These are phyloP conservation scores for Neckera pumila DNA, from an alignment of 225 moss, liverwort and hornwort species.

Conservation along the genomic window DNA sequence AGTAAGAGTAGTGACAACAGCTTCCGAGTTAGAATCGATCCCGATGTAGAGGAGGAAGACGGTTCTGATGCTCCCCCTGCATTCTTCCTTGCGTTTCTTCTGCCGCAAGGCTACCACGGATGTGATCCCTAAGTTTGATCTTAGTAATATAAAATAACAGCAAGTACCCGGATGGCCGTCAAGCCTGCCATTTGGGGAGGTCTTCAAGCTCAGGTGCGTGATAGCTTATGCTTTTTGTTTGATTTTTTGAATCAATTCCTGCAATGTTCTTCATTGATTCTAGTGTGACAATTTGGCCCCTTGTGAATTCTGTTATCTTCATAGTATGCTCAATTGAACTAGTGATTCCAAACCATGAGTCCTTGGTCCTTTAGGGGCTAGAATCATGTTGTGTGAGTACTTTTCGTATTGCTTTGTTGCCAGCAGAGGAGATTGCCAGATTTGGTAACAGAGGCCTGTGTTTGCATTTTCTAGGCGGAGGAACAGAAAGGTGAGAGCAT, in stretches of 20 bases:
- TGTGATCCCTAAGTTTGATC: constrained; percentile 59
- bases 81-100: constrained; percentile 62
- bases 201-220: constrained; percentile 54
- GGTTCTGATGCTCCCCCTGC: constrained; percentile 36
- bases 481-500: constrained; percentile 63
- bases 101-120: constrained; percentile 67
- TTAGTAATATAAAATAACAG: constrained; percentile 61
- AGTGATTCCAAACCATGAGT: neutral
- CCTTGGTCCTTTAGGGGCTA: neutral
- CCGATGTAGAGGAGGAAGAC: constrained; percentile 43
- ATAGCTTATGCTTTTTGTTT: neutral
- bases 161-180: constrained; percentile 62
- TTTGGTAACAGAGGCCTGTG: neutral
- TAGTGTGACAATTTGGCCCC: neutral
- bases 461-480: constrained; percentile 41
- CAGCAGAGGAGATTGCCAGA: neutral
- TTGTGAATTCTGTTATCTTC: neutral
- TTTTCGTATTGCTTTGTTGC: neutral
- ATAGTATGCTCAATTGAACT: neutral
- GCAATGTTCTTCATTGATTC: neutral
- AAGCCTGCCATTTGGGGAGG: constrained; percentile 67
- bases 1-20: constrained; percentile 58
- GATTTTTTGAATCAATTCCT: neutral
- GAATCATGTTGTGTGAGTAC: neutral
- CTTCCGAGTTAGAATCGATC: constrained; percentile 78